Conservation (phyloP, 108 stramenopile genomes). For the Parmales sp. region DNA sequence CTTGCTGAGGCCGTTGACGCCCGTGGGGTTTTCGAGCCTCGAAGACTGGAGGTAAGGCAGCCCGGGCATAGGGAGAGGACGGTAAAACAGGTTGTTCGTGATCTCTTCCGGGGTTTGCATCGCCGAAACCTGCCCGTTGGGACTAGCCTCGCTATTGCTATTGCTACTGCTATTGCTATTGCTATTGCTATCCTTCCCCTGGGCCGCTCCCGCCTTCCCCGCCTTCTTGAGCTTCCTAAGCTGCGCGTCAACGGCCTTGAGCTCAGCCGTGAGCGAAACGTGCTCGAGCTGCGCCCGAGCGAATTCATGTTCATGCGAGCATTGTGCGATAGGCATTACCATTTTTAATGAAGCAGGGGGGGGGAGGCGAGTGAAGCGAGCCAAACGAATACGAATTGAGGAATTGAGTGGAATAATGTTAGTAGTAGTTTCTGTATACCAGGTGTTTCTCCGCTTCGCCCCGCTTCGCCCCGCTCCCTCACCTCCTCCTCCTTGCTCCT, state of each 20-base stretch:
- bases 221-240: slow-evolving; percentile 67
- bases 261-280: slow-evolving; percentile 60
- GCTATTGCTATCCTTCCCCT: not conserved
- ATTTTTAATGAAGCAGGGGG: too few relatives aligned
- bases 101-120: not conserved
- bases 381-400: not conserved
- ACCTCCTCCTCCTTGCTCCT: slow-evolving; percentile 68
- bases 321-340: too few relatives aligned
- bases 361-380: too few relatives aligned
- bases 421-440: not conserved
- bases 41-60: slow-evolving; percentile 77
- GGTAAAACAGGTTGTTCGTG: slow-evolving; percentile 31
- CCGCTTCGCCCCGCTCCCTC: slow-evolving; percentile 42
- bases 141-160: not conserved
- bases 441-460: not conserved
- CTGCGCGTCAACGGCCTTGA: slow-evolving; percentile 61
- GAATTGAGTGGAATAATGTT: not conserved
- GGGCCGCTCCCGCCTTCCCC: slow-evolving; percentile 23
- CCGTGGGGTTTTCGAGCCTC: slow-evolving; percentile 61
- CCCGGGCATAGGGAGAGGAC: slow-evolving; percentile 63
- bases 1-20: slow-evolving; percentile 54
- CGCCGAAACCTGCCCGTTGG: slow-evolving; percentile 13
- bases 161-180: not conserved
- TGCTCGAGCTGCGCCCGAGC: too few relatives aligned
- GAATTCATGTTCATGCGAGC: too few relatives aligned